Evolutionary conservation across 1,284 basidiomycete species (phyloP), one percentile per base, ranked within the genome.

Genomic region (Ustilago cynodontis): DNA sequence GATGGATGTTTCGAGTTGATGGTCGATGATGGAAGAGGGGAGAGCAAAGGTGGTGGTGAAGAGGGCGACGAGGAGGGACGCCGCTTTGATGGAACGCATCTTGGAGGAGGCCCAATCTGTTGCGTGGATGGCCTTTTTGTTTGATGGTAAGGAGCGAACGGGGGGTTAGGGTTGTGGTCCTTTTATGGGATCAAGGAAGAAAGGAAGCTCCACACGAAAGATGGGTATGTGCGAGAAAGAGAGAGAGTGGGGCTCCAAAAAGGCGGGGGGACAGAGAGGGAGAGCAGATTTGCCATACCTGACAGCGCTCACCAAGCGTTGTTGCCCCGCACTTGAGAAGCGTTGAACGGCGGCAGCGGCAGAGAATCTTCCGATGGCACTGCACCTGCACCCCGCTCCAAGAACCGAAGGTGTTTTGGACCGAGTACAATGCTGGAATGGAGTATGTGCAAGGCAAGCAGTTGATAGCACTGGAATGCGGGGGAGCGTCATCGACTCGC

Each of bases 1-100:
- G 22, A 61, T 56, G 43, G 60, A 65, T 43, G 65, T 63, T 57
- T 70, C 59, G 28, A 65, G 58, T 51, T 66, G 60, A 6, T 43
- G 41, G n/a, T 65, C 58, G 10, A 54, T 22, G 33, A 61, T 56
- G 28, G 66, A 61, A 24, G 67, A 69, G 22, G 72, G 66, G 10
- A 75, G 67, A 4, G 72, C 63, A 0, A 33, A 29, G 6, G 65
- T 52, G 2, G 57, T 51, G 37, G 55, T 41, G 28, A 60, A 55
- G 33, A 75, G 47, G 11, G 63, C 71, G 31, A 65, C 59, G 24
- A 69, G 33, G 35, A 68, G 29, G 8, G 62, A 60, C 54, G 65
- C 71, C 55, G 64, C 63, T 59, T 57, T 70, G 59, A 63, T 35
- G 60, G 45, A 47, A 52, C 66, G 66, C 67, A 75, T 75, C 24